Evolutionary conservation across 1,284 basidiomycete genomes (phyloP), one percentile per base, ranked within the genome.

Genomic region (Leucoagaricus sp.): DNA sequence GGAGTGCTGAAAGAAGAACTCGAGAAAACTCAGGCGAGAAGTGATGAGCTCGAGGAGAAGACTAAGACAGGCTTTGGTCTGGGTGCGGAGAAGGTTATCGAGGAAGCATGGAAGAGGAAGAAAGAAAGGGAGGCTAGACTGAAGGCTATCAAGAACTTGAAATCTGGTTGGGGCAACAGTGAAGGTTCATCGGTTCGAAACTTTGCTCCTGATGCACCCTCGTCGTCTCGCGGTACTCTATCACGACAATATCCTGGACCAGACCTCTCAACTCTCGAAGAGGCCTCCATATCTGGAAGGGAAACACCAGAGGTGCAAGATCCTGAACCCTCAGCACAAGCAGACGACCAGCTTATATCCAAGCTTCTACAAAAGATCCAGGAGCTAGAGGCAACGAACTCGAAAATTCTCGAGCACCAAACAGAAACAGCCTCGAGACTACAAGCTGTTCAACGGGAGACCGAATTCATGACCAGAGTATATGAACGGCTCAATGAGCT

Each of bases 361-460:
- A 86, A 91, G 67, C 80, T 94, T 3, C 70, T 93, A 29, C 65
- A 74, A n/a, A 94, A 93, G 72, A 88, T 94, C 50, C 76, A 81
- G 26, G 92, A 94, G 67, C 76, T 94, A 0, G 88, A 93, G 66
- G 77, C 87, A 56, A 81, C 89, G 10, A 92, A 96, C 65, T 62
- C 77, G 15, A 78, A 82, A 60, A 91, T 96, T 60, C 73, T 84
- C 44, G 75, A 81, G 59, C 83, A 92, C 66, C 88, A 93, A 65
- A 69, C 70, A 1, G 79, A 82, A 59, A 88, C 90, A 1, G 74
- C 80, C 13, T 71, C 73, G 26, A 83, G 85, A 55, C 73, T 93
- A 23, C 79, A 80, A n/a, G 78, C 81, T 3, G 88, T 89, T 7
- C 85, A 87, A 60, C 76, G 79, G 55, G 90, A 93, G 61, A 85